These are phyloP conservation scores for Xylaria sp. DNA, from an alignment of 2,329 filamentous ascomycete species.

Conservation along the genomic window DNA sequence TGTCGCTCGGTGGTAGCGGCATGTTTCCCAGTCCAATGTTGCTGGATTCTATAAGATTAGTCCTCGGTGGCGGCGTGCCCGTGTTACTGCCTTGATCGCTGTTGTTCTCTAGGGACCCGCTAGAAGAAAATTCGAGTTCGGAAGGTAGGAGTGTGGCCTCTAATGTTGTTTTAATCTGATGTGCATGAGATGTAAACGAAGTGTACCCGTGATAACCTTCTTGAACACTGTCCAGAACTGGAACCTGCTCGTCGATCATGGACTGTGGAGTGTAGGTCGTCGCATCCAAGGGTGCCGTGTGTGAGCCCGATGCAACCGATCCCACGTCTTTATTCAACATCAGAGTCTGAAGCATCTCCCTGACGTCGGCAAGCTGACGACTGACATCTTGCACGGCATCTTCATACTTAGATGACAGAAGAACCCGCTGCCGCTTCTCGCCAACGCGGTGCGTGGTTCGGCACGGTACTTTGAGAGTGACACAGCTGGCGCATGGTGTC, in stretches of 20 bases:
- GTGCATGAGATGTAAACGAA: constrained; percentile 47
- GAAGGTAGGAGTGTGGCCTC: constrained; percentile 41
- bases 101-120: constrained; percentile 14
- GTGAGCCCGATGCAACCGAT: not conserved
- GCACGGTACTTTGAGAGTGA: constrained; percentile 46
- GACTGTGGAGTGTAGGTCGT: constrained; percentile 39
- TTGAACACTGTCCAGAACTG: constrained; percentile 38
- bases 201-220: constrained; percentile 47
- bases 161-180: constrained; percentile 39
- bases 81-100: constrained; percentile 13
- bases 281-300: constrained; percentile 13
- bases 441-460: constrained; percentile 40
- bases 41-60: constrained; percentile 11
- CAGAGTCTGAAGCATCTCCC: constrained; percentile 44
- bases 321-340: constrained; percentile 32
- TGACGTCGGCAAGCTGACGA: constrained; percentile 45
- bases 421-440: constrained; percentile 50
- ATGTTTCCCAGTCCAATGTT: constrained; percentile 36
- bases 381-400: constrained; percentile 48
- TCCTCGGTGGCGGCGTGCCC: constrained; percentile 3
- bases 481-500: constrained; percentile 48
- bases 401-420: constrained; percentile 48
- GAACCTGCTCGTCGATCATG: constrained; percentile 47
- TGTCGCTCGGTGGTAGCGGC: constrained; percentile 44
- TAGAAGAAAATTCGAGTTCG: constrained; percentile 35